Conservation (phyloP, 2,329 filamentous ascomycete species). For the Colletotrichum salicis region DNA sequence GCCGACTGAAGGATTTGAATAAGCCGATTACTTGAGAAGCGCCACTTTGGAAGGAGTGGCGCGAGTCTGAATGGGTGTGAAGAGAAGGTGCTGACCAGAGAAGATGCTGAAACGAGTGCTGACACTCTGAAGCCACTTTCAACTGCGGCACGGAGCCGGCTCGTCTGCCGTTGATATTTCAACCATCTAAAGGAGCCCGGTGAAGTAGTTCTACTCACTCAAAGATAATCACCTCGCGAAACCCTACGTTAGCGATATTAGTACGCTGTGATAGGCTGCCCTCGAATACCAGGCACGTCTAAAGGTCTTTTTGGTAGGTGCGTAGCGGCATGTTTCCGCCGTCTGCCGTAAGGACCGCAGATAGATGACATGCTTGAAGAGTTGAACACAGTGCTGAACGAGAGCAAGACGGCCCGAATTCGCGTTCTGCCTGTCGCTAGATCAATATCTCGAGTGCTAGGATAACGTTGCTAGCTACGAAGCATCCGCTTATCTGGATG, state of each 20-base stretch:
- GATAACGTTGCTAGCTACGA: neutral
- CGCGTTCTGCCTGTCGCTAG: neutral
- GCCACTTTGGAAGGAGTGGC: neutral
- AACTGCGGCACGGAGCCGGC: neutral
- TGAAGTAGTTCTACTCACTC: neutral
- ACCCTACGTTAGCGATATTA: too few relatives aligned
- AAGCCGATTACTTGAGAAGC: conserved; percentile 11
- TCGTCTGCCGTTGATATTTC: neutral
- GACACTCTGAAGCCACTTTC: neutral
- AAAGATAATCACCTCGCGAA: neutral
- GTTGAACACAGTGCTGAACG: neutral
- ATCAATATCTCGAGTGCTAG: neutral
- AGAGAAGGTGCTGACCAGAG: conserved; percentile 18
- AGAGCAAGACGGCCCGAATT: neutral
- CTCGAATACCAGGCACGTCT: neutral
- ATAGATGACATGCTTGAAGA: neutral
- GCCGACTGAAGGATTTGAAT: conserved; percentile 6
- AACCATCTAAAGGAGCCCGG: neutral
- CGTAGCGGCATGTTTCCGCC: neutral
- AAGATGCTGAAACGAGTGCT: neutral
- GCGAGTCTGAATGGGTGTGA: neutral
- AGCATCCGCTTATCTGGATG: conserved; percentile 1
- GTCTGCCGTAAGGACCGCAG: neutral
- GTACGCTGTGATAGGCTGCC: neutral
- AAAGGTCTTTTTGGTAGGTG: neutral